A percentile compares a stretch with the other conserved stretches of the same genome.
phyloP scores from a whole-genome alignment of 1,284 basidiomycete species.

The Sporisorium reilianum region DNA sequence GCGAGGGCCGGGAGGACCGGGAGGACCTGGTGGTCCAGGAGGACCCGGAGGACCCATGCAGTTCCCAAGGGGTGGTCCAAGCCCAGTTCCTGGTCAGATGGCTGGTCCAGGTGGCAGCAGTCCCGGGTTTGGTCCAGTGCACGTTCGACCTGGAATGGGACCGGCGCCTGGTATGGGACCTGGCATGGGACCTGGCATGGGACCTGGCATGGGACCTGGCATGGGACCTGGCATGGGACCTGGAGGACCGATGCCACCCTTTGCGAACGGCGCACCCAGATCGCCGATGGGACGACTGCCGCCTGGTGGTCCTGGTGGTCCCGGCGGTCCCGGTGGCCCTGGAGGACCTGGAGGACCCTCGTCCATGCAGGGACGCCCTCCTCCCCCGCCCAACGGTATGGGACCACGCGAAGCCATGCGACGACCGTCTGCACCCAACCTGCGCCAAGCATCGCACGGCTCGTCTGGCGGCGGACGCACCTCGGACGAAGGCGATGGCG shows the following conservation, averaged over 20 bases:
- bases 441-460: slow-evolving; percentile 43
- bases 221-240: slow-evolving; percentile 24
- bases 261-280: slow-evolving; percentile 34
- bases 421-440: slow-evolving; percentile 58
- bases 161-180: slow-evolving; percentile 23
- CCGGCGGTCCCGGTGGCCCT: slow-evolving; percentile 9
- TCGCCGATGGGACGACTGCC: slow-evolving; percentile 39
- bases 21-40: slow-evolving; percentile 6
- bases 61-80: slow-evolving; percentile 41
- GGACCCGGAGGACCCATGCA: slow-evolving; percentile 24
- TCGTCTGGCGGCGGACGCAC: slow-evolving; percentile 34
- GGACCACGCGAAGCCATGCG: slow-evolving; percentile 33
- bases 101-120: slow-evolving; percentile 23
- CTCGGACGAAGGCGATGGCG: slow-evolving; percentile 39
- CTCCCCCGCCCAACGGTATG: slow-evolving; percentile 25
- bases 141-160: slow-evolving; percentile 32
- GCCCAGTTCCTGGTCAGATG: slow-evolving; percentile 42
- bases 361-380: slow-evolving; percentile 21
- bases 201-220: slow-evolving; percentile 32
- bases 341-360: slow-evolving; percentile 13
- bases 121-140: slow-evolving; percentile 35
- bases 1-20: slow-evolving; percentile 24
- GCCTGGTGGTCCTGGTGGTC: slow-evolving; percentile 16
- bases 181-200: slow-evolving; percentile 32
- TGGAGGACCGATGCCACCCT: slow-evolving; percentile 42